Evolutionary conservation across 2,329 filamentous ascomycete genomes (phyloP).

Genomic region (Xylariaceae sp.): DNA sequence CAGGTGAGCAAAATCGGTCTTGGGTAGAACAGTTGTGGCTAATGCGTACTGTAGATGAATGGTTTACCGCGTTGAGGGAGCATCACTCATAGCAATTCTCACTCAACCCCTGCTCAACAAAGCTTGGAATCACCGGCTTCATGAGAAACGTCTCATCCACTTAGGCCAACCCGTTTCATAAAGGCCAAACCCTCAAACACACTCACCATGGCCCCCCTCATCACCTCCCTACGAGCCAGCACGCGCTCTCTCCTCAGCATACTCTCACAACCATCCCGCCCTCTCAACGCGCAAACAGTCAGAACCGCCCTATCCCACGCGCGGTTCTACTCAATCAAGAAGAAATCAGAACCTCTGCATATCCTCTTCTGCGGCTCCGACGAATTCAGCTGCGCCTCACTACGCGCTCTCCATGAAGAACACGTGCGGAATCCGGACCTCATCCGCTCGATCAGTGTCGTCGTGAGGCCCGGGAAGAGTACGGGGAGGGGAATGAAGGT

Average conservation of each 20-base stretch:
- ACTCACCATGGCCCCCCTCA: constrained; percentile 6
- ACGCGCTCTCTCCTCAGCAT: neutral
- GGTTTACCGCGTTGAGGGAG: neutral
- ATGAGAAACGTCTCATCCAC: neutral
- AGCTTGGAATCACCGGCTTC: neutral
- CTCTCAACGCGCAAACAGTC: neutral
- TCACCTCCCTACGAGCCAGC: neutral
- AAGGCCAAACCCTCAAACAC: neutral
- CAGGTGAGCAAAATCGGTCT: neutral
- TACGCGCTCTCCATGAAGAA: constrained; percentile 63
- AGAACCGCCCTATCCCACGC: neutral
- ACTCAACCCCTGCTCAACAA: neutral
- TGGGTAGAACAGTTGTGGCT: neutral
- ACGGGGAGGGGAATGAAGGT: constrained; percentile 68
- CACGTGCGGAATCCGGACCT: constrained; percentile 45
- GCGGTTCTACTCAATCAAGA: no score
- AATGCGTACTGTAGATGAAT: no score
- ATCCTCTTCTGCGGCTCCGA: constrained; percentile 96
- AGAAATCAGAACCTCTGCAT: constrained; percentile 56
- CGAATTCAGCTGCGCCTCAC: constrained; percentile 74
- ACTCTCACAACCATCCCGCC: neutral
- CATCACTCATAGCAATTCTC: neutral
- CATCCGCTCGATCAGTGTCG: constrained; percentile 76
- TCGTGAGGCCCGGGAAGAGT: constrained; percentile 74
- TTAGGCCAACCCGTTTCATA: neutral